A percentile compares a stretch with the other conserved stretches of the same genome.
phyloP scores from a whole-genome alignment of 331 rosid genomes.

The Stylosanthes scabra region DNA sequence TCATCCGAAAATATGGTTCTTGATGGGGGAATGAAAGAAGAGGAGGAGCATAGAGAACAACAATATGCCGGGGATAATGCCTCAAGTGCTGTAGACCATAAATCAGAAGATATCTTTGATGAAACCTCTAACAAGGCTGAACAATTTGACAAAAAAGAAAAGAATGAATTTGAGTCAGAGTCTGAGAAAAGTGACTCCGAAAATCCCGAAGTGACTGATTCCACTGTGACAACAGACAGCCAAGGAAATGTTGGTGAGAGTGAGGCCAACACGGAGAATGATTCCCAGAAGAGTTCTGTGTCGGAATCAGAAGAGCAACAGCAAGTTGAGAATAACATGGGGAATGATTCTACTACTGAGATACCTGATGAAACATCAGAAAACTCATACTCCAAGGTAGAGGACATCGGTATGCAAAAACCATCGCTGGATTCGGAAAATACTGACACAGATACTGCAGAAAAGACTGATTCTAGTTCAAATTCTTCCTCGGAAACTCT shows the following conservation, averaged over 20 bases:
- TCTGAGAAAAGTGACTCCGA: conserved; percentile 47
- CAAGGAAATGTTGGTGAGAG: conserved; percentile 48
- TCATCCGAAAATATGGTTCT: conserved; percentile 60
- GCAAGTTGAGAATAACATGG: conserved; percentile 42
- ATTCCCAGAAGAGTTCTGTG: conserved; percentile 35
- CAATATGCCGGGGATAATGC: conserved; percentile 80
- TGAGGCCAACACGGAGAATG: conserved; percentile 44
- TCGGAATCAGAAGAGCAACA: conserved; percentile 38
- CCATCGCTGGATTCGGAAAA: conserved; percentile 21
- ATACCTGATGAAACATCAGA: conserved; percentile 42
- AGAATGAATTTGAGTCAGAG: conserved; percentile 49
- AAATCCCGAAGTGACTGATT: conserved; percentile 46
- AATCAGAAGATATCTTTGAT: conserved; percentile 44
- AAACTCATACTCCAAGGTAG: conserved; percentile 45
- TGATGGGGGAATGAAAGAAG: conserved; percentile 56
- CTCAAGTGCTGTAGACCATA: conserved; percentile 74
- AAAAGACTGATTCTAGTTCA: conserved; percentile 47
- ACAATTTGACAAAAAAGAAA: conserved; percentile 57
- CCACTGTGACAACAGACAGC: conserved; percentile 35
- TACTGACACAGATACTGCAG: conserved; percentile 38
- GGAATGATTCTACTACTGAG: conserved; percentile 29
- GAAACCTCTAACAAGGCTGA: conserved; percentile 54
- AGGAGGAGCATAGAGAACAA: conserved; percentile 70
- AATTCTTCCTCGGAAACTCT: conserved; percentile 42
- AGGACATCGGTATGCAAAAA: conserved; percentile 44